Conservation (phyloP, 176 grass and related monocot genomes). For the Elaeis guineensis region DNA sequence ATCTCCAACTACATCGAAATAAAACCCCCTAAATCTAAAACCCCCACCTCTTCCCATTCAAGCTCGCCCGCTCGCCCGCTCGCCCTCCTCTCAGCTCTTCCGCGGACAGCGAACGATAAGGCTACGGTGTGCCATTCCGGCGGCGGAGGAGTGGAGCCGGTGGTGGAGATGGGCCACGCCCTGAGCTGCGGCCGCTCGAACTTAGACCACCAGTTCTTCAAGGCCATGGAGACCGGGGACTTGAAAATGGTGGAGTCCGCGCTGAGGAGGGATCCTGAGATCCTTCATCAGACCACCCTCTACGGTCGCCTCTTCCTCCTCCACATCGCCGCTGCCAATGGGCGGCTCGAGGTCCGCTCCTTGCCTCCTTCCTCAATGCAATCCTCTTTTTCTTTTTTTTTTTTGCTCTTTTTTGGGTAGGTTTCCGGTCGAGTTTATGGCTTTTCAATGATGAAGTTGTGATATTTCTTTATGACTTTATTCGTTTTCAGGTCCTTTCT, state of each 20-base stretch:
- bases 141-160: background rate
- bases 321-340: slow-evolving; percentile 14
- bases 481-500: background rate
- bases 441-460: no score
- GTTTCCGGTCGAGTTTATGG: no score
- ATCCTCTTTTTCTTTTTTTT: background rate
- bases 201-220: slow-evolving; percentile 3
- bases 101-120: no score
- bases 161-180: slow-evolving; percentile 4
- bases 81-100: no score
- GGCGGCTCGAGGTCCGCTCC: background rate
- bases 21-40: no score
- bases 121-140: no score
- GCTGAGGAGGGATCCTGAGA: background rate
- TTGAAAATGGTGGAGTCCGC: background rate
- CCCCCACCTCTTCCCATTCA: no score
- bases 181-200: slow-evolving; percentile 4
- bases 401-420: background rate
- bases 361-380: background rate
- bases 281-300: slow-evolving; percentile 4
- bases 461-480: background rate
- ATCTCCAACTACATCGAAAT: no score
- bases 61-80: no score
- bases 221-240: slow-evolving; percentile 1
- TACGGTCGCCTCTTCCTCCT: slow-evolving; percentile 8